Evolutionary conservation across 208 protist species (phyloP), one percentile per base, ranked within the genome.

Genomic region (Leishmania martiniquensis): DNA sequence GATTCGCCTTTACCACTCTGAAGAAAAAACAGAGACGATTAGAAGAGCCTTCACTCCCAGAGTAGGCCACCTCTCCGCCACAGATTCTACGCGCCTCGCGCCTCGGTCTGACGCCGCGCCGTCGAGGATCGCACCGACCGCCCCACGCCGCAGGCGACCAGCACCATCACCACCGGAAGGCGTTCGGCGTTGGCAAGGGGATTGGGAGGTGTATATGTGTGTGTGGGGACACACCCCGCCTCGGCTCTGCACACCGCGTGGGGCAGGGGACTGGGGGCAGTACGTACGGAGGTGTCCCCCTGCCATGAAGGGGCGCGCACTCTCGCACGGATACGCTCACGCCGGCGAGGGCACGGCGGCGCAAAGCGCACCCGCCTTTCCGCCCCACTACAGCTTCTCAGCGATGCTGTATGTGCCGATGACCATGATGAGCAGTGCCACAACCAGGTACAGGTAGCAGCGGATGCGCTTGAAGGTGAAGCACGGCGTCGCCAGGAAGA

Each of bases 341-440:
- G 22, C 37, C n/a, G 20, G 25, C 52, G 45, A 72, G 15, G 68
- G 6, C n/a, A 57, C 49, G 15, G 25, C 39, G 42, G 9, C 22
- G 13, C 39, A 69, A 29, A n/a, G 20, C 65, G 17, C 68, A n/a
- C 2, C 44, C 7, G 66, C 29, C 44, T n/a, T 71, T 60, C 73
- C n/a, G 4, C 59, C 9, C 34, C 44, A 39, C 20, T 80, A 76
- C 45, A 81, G 63, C 4, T 74, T 72, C 13, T 42, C 34, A 25
- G 78, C 47, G 49, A 92, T 92, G 47, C 83, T 85, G 81, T 87
- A 90, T 10, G 89, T 93, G 57, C 87, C 89, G 42, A 95, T 90
- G 17, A 92, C 85, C 89, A 95, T 95, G 63, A 95, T 90, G 52
- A 93, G 57, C 42, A 93, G 63, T 6, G 78, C 91, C 62, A 87